Percentiles rank a stretch among this genome's conserved stretches.
Conservation (phyloP, 2,329 filamentous ascomycete species). For the Neonectria hederae region DNA sequence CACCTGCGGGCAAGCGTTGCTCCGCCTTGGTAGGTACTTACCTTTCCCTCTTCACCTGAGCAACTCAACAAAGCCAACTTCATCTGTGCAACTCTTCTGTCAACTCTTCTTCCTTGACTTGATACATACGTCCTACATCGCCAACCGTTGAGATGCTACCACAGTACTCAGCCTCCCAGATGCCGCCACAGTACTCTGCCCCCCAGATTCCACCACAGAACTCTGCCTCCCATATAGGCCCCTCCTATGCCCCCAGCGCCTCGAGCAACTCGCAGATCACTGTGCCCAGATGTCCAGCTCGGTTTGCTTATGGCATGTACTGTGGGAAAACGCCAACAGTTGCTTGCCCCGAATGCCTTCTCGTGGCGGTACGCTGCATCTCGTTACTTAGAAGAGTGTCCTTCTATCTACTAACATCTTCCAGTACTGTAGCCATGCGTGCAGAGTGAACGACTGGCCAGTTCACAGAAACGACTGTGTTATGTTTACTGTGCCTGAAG, state of each 20-base stretch:
- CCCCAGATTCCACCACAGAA: too few relatives aligned
- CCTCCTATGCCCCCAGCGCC: too few relatives aligned
- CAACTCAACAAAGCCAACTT: background rate
- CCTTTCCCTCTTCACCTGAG: background rate
- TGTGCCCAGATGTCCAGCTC: constrained; percentile 21
- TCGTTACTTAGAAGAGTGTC: background rate
- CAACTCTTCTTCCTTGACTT: background rate
- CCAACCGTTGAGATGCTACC: background rate
- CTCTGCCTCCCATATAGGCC: too few relatives aligned
- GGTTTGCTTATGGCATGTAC: background rate
- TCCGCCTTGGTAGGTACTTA: too few relatives aligned
- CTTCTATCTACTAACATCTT: constrained; percentile 10
- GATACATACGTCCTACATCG: background rate
- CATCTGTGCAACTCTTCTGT: background rate
- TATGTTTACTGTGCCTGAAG: too few relatives aligned
- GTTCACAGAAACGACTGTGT: constrained; percentile 23
- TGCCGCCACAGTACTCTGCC: background rate
- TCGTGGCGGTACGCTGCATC: constrained; percentile 31
- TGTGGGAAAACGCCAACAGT: constrained; percentile 21
- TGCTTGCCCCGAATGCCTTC: constrained; percentile 30
- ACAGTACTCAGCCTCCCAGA: background rate
- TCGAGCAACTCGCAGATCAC: background rate
- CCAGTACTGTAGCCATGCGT: constrained; percentile 38
- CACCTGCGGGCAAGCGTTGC: background rate
- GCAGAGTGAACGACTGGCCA: constrained; percentile 23